Conservation (phyloP, 2,329 filamentous ascomycete genomes). For the Xylaria sp. region DNA sequence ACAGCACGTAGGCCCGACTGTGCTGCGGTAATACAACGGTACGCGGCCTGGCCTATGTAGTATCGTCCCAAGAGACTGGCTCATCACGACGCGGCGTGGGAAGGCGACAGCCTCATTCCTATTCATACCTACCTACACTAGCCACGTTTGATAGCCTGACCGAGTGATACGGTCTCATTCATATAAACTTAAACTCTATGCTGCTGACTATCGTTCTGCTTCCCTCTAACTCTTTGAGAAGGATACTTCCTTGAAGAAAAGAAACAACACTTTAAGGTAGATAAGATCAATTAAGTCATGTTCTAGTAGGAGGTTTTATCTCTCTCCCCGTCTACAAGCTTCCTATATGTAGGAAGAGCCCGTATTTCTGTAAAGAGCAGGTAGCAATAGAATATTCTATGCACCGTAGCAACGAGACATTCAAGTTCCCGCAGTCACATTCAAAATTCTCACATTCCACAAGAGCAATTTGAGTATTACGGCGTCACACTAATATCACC, state of each 20-base stretch:
- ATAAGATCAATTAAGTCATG: neutral
- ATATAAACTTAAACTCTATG: neutral
- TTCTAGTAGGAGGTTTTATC: too few species aligned
- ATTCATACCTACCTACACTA: neutral
- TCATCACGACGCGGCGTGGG: conserved; percentile 9
- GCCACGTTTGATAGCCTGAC: neutral
- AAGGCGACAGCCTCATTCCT: neutral
- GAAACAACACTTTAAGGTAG: neutral
- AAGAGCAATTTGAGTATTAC: neutral
- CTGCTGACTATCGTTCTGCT: neutral
- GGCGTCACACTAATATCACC: neutral
- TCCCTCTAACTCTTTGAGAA: neutral
- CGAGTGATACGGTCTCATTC: neutral
- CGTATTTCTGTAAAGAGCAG: too few species aligned
- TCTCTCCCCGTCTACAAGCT: too few species aligned
- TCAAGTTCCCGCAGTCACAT: too few species aligned
- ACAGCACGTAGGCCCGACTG: neutral
- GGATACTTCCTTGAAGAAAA: neutral
- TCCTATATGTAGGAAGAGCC: too few species aligned
- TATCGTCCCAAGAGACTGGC: conserved; percentile 2
- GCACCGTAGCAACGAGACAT: too few species aligned
- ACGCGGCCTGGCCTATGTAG: conserved; percentile 22
- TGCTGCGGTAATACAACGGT: conserved; percentile 26
- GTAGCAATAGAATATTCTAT: too few species aligned
- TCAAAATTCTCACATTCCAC: neutral